phyloP scores from a whole-genome alignment of 306 rosid species.

The Glycyrrhiza uralensis region DNA sequence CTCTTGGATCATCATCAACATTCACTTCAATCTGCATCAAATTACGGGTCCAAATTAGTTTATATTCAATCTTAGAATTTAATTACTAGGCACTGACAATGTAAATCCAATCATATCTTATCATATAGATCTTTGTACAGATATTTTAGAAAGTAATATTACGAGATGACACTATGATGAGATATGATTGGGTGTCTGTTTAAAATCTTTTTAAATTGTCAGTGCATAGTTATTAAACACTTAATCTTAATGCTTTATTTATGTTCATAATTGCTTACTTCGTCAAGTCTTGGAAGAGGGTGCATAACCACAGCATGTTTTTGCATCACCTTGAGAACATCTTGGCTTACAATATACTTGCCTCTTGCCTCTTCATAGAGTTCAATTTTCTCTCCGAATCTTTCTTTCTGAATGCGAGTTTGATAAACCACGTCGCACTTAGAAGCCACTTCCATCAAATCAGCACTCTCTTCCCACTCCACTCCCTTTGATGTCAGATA shows the following conservation, averaged over 20 bases:
- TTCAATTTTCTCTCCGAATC: conserved; percentile 72
- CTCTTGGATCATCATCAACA: conserved; percentile 76
- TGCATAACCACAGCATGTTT: conserved; percentile 86
- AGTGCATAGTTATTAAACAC: too few species aligned
- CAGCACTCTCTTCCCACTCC: conserved; percentile 87
- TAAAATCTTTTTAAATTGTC: too few species aligned
- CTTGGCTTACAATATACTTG: conserved; percentile 69
- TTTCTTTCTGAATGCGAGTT: conserved; percentile 87
- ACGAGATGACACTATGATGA: too few species aligned
- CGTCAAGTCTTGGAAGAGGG: conserved; percentile 94
- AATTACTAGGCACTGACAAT: too few species aligned
- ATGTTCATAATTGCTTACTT: conserved; percentile 38
- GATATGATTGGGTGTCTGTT: too few species aligned
- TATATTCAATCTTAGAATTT: not conserved
- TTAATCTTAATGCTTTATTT: not conserved
- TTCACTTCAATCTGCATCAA: conserved; percentile 63
- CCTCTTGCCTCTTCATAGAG: conserved; percentile 88
- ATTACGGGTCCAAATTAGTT: conserved; percentile 4
- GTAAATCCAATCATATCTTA: too few species aligned
- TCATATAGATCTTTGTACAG: too few species aligned
- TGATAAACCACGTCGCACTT: conserved; percentile 87
- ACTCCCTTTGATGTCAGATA: conserved; percentile 64
- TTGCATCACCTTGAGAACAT: conserved; percentile 65
- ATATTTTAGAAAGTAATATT: too few species aligned
- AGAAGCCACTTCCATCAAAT: conserved; percentile 80